Conservation (phyloP, 2,329 filamentous ascomycete species). For the Didymella sp. region DNA sequence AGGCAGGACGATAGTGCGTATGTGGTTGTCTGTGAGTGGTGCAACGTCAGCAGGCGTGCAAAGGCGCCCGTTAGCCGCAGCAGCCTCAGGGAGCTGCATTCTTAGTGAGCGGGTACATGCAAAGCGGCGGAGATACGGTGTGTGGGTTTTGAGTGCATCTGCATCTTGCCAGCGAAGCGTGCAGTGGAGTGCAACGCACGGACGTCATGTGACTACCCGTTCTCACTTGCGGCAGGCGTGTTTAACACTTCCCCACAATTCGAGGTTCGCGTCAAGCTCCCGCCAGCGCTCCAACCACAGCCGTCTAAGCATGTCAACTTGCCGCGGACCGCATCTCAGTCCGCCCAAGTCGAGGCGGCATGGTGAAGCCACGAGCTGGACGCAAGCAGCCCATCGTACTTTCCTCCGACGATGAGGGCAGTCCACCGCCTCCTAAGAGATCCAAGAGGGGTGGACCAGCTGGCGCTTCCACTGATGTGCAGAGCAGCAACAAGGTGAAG, state of each 20-base stretch:
- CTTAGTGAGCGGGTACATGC: constrained; percentile 23
- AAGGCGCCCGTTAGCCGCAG: constrained; percentile 29
- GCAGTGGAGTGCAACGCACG: constrained; percentile 1
- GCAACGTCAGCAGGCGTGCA: constrained; percentile 24
- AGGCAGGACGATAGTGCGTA: constrained; percentile 31
- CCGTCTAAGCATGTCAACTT: constrained; percentile 41
- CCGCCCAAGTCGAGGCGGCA: constrained; percentile 42
- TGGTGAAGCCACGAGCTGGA: constrained; percentile 49
- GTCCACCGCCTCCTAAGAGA: constrained; percentile 44
- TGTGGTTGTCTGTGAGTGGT: constrained; percentile 48
- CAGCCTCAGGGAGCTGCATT: constrained; percentile 27
- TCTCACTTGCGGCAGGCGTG: neutral
- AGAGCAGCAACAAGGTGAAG: constrained; percentile 25
- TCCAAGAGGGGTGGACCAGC: constrained; percentile 40
- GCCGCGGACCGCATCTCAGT: constrained; percentile 20
- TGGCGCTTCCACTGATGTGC: constrained; percentile 27
- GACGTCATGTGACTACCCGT: constrained; percentile 8
- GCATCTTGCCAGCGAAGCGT: constrained; percentile 9
- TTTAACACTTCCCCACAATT: constrained; percentile 6
- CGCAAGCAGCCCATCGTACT: constrained; percentile 48
- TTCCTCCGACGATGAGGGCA: constrained; percentile 45
- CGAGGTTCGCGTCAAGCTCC: constrained; percentile 18
- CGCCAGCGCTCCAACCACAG: constrained; percentile 19
- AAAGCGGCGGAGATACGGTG: constrained; percentile 13
- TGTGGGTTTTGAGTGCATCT: constrained; percentile 9